These are phyloP conservation scores for Lachnellula arida DNA, from an alignment of 2,329 filamentous ascomycete genomes.

Conservation along the genomic window DNA sequence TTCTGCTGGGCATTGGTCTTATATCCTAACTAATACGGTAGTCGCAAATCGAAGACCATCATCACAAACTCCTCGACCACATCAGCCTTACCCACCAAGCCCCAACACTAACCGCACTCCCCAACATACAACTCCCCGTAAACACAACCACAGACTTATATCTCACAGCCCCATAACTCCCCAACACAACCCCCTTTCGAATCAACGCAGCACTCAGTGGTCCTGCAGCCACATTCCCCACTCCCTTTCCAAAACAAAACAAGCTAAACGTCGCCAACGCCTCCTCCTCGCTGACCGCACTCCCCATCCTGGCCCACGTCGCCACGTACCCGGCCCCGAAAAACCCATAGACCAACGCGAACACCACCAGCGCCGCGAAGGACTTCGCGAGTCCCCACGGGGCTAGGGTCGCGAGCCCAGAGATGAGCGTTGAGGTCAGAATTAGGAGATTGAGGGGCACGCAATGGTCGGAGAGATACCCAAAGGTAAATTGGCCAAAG, in stretches of 20 bases:
- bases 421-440: slow-evolving; percentile 40
- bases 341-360: slow-evolving; percentile 46
- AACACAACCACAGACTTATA: not conserved
- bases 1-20: too few species aligned
- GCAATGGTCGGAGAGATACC: not conserved
- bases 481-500: not conserved
- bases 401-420: slow-evolving; percentile 41
- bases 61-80: not conserved
- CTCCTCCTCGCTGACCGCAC: not conserved
- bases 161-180: not conserved
- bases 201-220: not conserved
- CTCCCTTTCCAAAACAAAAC: not conserved
- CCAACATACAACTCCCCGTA: not conserved
- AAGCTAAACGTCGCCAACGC: not conserved
- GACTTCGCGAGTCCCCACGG: slow-evolving; percentile 45
- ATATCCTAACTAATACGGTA: too few species aligned
- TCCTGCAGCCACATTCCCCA: not conserved
- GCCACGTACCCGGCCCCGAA: slow-evolving; percentile 42
- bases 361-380: slow-evolving; percentile 39
- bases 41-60: not conserved
- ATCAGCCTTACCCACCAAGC: not conserved
- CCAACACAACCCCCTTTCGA: not conserved
- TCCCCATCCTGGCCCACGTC: not conserved
- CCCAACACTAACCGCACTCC: not conserved
- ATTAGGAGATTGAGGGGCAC: slow-evolving; percentile 17